Conservation (phyloP, 345 rosid genomes). For the Ceriops zippeliana region DNA sequence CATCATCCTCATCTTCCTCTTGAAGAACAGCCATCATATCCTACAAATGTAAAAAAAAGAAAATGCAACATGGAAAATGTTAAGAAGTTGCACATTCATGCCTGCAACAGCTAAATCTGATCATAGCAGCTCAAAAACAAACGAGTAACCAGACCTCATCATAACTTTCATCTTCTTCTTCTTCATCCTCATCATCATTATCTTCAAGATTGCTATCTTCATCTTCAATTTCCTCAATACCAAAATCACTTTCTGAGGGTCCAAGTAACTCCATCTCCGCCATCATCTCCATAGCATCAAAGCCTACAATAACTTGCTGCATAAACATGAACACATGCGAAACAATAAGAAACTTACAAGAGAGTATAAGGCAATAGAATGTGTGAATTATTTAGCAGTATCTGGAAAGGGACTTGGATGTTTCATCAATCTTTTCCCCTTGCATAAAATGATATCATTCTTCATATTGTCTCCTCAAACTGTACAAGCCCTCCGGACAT, state of each 20-base stretch:
- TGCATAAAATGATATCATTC: not conserved
- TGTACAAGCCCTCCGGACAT: not conserved
- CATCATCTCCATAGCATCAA: slow-evolving; percentile 73
- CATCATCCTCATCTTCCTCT: slow-evolving; percentile 53
- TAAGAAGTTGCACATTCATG: slow-evolving; percentile 7
- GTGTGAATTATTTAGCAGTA: not conserved
- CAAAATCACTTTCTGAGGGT: slow-evolving; percentile 67
- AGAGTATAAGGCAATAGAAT: slow-evolving; percentile 2
- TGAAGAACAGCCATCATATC: slow-evolving; percentile 71
- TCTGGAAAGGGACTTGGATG: not conserved
- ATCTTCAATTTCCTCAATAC: slow-evolving; percentile 57
- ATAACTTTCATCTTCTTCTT: slow-evolving; percentile 43
- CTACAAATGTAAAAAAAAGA: slow-evolving; percentile 36
- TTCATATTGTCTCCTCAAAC: not conserved
- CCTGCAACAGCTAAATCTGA: slow-evolving; percentile 7
- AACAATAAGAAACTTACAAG: slow-evolving; percentile 8
- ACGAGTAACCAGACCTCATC: slow-evolving; percentile 44
- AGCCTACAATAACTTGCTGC: slow-evolving; percentile 91
- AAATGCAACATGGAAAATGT: slow-evolving; percentile 7
- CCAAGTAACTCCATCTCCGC: slow-evolving; percentile 67
- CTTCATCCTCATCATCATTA: slow-evolving; percentile 33
- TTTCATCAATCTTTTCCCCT: not conserved
- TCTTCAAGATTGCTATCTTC: slow-evolving; percentile 60
- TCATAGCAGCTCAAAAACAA: slow-evolving; percentile 9
- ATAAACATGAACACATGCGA: slow-evolving; percentile 21